phyloP scores from a whole-genome alignment of 2,329 filamentous ascomycete genomes.

The Verticillium tricorpus region DNA sequence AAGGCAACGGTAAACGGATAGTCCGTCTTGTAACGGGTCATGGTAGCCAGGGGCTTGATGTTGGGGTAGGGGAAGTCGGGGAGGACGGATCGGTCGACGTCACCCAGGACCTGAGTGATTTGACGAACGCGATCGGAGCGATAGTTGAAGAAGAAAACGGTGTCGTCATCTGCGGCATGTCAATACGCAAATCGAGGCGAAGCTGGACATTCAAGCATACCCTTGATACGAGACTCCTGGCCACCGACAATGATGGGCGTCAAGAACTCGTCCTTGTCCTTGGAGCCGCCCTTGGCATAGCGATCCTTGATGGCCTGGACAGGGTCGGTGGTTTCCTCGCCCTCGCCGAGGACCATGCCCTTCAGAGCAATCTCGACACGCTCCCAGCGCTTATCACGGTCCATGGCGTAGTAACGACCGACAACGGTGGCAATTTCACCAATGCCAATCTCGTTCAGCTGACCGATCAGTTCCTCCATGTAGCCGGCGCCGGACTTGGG shows the following conservation, averaged over 20 bases:
- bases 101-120: slow-evolving; percentile 89
- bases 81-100: slow-evolving; percentile 83
- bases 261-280: slow-evolving; percentile 93
- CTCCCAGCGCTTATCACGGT: slow-evolving; percentile 99
- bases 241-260: slow-evolving; percentile 96
- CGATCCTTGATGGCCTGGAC: slow-evolving; percentile 82
- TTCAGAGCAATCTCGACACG: slow-evolving; percentile 85
- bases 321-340: slow-evolving; percentile 79
- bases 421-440: slow-evolving; percentile 91
- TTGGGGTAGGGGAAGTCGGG: slow-evolving; percentile 94
- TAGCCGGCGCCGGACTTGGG: slow-evolving; percentile 89
- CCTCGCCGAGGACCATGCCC: slow-evolving; percentile 80
- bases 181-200: neutral
- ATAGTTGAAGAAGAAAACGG: slow-evolving; percentile 99
- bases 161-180: slow-evolving; percentile 70
- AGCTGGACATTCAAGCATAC: slow-evolving; percentile 37
- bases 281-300: slow-evolving; percentile 65
- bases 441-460: slow-evolving; percentile 75
- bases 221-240: slow-evolving; percentile 78
- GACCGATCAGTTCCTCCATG: slow-evolving; percentile 79
- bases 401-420: slow-evolving; percentile 97
- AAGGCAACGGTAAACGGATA: slow-evolving; percentile 92
- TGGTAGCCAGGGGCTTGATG: slow-evolving; percentile 79
- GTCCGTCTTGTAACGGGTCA: slow-evolving; percentile 97
- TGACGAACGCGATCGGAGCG: slow-evolving; percentile 96